Base-by-base conservation (phyloP, 2,329 filamentous ascomycete genomes). In the Fusarium sp. region DNA sequence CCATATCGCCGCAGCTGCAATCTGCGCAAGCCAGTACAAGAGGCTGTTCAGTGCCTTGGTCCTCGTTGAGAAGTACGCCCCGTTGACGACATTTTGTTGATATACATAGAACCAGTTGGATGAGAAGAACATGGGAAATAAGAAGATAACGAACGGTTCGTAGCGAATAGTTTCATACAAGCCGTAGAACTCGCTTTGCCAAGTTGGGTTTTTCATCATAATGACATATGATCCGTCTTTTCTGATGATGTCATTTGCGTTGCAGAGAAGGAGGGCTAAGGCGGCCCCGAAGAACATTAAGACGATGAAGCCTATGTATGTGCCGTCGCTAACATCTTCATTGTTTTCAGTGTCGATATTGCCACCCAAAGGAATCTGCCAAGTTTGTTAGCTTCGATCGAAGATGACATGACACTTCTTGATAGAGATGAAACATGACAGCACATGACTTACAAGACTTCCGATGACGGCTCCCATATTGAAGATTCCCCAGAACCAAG, bases 401-500 rank as follows among this genome's bases (percentile, higher is more conserved):
- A 31, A 31, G 29, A 31, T 11, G 29, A 31, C 27, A 10, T 29
- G n/a, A n/a, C n/a, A n/a, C n/a, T n/a, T n/a, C n/a, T n/a, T n/a
- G n/a, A n/a, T n/a, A n/a, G n/a, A n/a, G n/a, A n/a, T n/a, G n/a
- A n/a, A n/a, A n/a, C n/a, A n/a, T n/a, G n/a, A n/a, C n/a, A n/a
- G n/a, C n/a, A n/a, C n/a, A n/a, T n/a, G n/a, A n/a, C 83, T 75
- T 78, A 86, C 83, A 78, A 91, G 81, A 76, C 91, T 91, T 66
- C 95, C 95, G 79, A 98, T 93, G 63, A 97, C 94, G 76, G 91
- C 94, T 74, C 95, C 95, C 65, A 96, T 82, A 81, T 97, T 97
- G 86, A 97, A 97, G 77, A 97, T 97, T 78, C 94, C 91, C 95
- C 95, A 97, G 83, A 97, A 97, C 84, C 90, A 91, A 63, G 93